Conservation (phyloP, 2,329 filamentous ascomycete genomes). For the Colletotrichum musicola region DNA sequence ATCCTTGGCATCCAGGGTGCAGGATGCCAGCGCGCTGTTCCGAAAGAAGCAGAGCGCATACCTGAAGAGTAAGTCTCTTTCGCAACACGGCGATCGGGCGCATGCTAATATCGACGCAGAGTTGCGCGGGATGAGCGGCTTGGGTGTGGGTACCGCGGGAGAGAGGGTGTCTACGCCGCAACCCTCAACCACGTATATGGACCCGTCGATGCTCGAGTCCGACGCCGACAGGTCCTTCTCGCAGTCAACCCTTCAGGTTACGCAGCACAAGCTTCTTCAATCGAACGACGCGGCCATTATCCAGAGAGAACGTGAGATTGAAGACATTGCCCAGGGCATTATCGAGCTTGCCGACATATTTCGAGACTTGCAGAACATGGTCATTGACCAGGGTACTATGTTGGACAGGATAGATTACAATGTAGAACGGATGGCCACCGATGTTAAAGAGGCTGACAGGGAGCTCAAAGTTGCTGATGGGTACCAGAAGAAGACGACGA, state of each 20-base stretch:
- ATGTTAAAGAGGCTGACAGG: constrained; percentile 93
- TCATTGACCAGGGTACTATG: constrained; percentile 91
- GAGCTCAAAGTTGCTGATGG: constrained; percentile 89
- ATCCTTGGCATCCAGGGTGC: constrained; percentile 86
- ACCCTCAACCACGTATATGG: constrained; percentile 70
- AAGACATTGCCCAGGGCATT: constrained; percentile 97
- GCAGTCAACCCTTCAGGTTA: constrained; percentile 87
- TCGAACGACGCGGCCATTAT: constrained; percentile 87
- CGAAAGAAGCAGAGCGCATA: constrained; percentile 98
- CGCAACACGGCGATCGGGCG: neutral
- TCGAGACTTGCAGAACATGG: constrained; percentile 95
- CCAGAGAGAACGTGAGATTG: constrained; percentile 95
- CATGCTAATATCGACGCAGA: constrained; percentile 62
- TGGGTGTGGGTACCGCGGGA: constrained; percentile 60
- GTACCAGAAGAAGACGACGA: constrained; percentile 89
- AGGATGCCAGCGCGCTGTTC: constrained; percentile 92
- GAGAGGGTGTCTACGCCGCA: constrained; percentile 68
- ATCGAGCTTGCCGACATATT: constrained; percentile 98
- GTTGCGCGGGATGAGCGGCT: constrained; percentile 77
- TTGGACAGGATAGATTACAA: constrained; percentile 98
- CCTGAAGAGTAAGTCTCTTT: constrained; percentile 79
- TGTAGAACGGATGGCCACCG: constrained; percentile 92
- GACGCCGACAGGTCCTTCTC: constrained; percentile 94
- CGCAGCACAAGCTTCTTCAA: constrained; percentile 75
- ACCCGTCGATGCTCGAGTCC: constrained; percentile 91